phyloP scores from a whole-genome alignment of 202 grass and related monocot species.

The Brachypodium distachyon region DNA sequence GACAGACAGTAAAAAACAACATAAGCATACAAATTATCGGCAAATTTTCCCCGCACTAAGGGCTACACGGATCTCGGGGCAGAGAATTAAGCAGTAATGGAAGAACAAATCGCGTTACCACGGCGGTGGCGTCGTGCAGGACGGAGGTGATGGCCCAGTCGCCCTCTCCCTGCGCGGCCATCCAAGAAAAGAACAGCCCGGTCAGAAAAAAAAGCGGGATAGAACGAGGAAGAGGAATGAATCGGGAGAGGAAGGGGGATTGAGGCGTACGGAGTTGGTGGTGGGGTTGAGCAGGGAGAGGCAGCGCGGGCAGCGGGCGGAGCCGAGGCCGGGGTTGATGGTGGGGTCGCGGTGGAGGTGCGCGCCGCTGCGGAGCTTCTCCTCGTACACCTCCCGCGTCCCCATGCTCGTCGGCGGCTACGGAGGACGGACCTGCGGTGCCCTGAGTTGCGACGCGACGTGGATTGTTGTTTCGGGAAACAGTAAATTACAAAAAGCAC shows the following conservation, averaged over 20 bases:
- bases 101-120: constrained; percentile 42
- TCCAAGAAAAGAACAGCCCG: neutral
- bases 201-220: neutral
- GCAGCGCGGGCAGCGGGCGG: constrained; percentile 74
- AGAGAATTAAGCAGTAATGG: neutral
- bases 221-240: neutral
- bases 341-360: constrained; percentile 78
- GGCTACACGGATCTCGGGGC: neutral
- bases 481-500: too few species aligned
- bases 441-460: neutral
- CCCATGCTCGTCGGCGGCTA: constrained; percentile 34
- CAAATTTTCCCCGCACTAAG: neutral
- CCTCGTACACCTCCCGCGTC: constrained; percentile 87
- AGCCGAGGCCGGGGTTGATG: constrained; percentile 76
- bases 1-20: neutral
- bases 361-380: constrained; percentile 82
- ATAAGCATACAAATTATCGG: neutral
- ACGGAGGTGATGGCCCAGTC: constrained; percentile 76
- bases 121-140: constrained; percentile 70
- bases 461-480: neutral
- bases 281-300: constrained; percentile 76
- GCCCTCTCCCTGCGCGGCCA: constrained; percentile 34
- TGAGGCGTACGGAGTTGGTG: constrained; percentile 11
- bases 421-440: neutral
- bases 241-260: neutral